Percentiles rank a stretch among this genome's conserved stretches.
Evolutionary conservation across 345 rosid species (phyloP).

Genomic region (Eucalyptus decipiens): DNA sequence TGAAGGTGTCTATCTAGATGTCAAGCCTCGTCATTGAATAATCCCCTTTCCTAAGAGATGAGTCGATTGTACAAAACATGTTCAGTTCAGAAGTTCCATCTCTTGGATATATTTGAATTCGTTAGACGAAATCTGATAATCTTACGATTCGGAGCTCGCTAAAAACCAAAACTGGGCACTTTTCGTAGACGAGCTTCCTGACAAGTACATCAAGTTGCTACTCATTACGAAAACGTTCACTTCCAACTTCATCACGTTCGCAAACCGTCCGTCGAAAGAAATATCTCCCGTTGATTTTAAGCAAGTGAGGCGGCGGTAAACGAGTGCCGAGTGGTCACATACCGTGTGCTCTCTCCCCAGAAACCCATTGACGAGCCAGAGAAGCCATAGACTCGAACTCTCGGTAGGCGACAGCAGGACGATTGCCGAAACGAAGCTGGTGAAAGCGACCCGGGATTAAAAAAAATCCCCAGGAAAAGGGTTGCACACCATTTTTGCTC

Average conservation of each 20-base stretch:
- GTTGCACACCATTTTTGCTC: background rate
- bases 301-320: background rate
- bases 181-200: background rate
- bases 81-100: background rate
- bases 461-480: background rate
- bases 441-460: background rate
- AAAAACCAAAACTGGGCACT: background rate
- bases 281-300: background rate
- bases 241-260: background rate
- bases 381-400: background rate
- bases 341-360: background rate
- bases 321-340: background rate
- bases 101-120: background rate
- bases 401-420: background rate
- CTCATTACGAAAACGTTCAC: background rate
- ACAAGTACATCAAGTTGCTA: background rate
- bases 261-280: background rate
- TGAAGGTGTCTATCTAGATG: background rate
- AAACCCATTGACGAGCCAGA: background rate
- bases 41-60: background rate
- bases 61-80: background rate
- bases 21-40: background rate
- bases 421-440: background rate
- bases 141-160: background rate
- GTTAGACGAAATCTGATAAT: background rate